These are phyloP conservation scores for Blastocystis sp. DNA, from an alignment of 352 stramenopile species.

Conservation along the genomic window DNA sequence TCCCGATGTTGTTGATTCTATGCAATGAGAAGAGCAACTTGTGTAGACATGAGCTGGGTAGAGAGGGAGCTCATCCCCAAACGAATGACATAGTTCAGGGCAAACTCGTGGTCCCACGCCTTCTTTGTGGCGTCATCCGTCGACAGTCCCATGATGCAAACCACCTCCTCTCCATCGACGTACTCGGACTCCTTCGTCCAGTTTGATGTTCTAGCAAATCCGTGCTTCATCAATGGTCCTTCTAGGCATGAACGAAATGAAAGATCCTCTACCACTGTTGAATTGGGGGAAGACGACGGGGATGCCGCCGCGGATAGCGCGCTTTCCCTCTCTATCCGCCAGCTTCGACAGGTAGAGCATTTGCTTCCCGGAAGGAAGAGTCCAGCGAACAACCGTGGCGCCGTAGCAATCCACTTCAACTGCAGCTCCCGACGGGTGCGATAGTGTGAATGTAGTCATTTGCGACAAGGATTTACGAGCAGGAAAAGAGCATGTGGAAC, in stretches of 20 bases:
- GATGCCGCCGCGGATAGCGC: slow-evolving; percentile 62
- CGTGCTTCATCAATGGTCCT: slow-evolving; percentile 58
- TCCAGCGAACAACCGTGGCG: slow-evolving; percentile 63
- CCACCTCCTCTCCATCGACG: slow-evolving; percentile 8
- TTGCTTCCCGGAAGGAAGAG: slow-evolving; percentile 57
- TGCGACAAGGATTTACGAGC: too few relatives aligned
- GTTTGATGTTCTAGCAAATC: slow-evolving; percentile 56
- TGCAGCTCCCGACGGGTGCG: slow-evolving; percentile 44
- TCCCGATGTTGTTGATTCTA: slow-evolving; percentile 10
- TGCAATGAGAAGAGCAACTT: background rate
- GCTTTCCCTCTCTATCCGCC: background rate
- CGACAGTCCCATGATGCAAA: slow-evolving; percentile 14
- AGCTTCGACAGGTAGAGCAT: slow-evolving; percentile 55
- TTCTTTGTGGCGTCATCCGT: background rate
- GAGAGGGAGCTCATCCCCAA: background rate
- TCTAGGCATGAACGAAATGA: background rate
- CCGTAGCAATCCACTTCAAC: slow-evolving; percentile 26
- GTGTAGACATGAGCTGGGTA: slow-evolving; percentile 9
- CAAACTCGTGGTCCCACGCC: slow-evolving; percentile 49
- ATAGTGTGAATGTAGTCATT: background rate
- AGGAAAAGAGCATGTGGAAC: background rate
- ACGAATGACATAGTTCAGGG: slow-evolving; percentile 12
- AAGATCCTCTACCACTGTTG: slow-evolving; percentile 28
- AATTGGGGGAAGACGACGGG: slow-evolving; percentile 67
- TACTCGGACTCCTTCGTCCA: slow-evolving; percentile 42